Conservation (phyloP, 1,139 yeast species). For the Hemisphaericaspora xylofermentans region DNA sequence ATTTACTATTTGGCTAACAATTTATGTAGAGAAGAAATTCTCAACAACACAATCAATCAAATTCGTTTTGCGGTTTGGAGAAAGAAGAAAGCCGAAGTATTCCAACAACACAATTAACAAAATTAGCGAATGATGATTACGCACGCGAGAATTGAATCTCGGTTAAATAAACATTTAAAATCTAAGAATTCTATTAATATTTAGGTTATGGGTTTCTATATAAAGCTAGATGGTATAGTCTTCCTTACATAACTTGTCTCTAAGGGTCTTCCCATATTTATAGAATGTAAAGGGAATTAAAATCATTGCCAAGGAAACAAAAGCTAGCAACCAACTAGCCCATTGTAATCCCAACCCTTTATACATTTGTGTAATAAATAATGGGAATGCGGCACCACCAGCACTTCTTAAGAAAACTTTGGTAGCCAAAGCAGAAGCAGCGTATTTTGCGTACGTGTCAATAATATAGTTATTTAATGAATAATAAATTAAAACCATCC, state of each 20-base stretch:
- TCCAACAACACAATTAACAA: too few relatives aligned
- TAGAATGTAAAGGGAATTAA: constrained; percentile 79
- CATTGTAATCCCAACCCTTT: constrained; percentile 70
- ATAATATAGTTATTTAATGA: constrained; percentile 86
- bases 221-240: constrained; percentile 49
- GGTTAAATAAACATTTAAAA: too few relatives aligned
- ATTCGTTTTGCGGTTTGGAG: too few relatives aligned
- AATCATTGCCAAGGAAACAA: constrained; percentile 79
- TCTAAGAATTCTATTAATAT: too few relatives aligned
- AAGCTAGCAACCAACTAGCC: constrained; percentile 85
- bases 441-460: constrained; percentile 81
- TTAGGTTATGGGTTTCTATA: too few relatives aligned
- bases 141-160: too few relatives aligned
- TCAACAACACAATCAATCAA: too few relatives aligned
- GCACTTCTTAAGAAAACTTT: constrained; percentile 85
- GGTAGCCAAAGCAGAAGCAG: constrained; percentile 90
- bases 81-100: too few relatives aligned
- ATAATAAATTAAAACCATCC: constrained; percentile 87
- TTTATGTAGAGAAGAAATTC: too few relatives aligned
- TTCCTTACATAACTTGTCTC: constrained; percentile 66
- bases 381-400: constrained; percentile 90
- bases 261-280: constrained; percentile 61
- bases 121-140: too few relatives aligned
- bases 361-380: constrained; percentile 84
- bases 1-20: too few relatives aligned